phyloP scores from a whole-genome alignment of 495 filamentous ascomycete species.

The Wilcoxina mikolae region DNA sequence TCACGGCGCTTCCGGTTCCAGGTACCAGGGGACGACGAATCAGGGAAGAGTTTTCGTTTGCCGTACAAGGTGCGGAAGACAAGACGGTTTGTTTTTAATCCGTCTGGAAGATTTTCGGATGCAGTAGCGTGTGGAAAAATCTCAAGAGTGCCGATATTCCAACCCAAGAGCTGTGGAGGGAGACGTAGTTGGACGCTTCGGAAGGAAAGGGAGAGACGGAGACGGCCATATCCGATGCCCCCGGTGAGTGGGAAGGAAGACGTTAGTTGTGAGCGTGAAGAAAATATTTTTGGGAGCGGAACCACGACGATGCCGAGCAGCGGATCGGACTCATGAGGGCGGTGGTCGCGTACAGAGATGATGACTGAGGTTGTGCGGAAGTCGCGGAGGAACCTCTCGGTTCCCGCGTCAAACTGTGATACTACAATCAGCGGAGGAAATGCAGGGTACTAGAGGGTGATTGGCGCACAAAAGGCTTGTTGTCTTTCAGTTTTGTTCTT shows the following conservation, averaged over 20 bases:
- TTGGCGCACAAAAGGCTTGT: slow-evolving; percentile 22
- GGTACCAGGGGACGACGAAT: neutral
- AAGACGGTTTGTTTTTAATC: neutral
- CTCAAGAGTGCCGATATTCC: slow-evolving; percentile 39
- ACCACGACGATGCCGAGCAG: slow-evolving; percentile 51
- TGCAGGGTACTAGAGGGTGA: neutral
- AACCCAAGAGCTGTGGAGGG: slow-evolving; percentile 40
- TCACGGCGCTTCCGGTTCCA: slow-evolving; percentile 1
- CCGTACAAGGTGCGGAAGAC: slow-evolving; percentile 8
- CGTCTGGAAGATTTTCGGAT: neutral
- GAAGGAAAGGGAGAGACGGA: slow-evolving; percentile 50
- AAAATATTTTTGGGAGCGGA: slow-evolving; percentile 41
- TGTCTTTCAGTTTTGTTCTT: slow-evolving; percentile 54
- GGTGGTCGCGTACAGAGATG: slow-evolving; percentile 44
- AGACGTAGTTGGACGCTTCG: slow-evolving; percentile 46
- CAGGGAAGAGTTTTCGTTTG: slow-evolving; percentile 3
- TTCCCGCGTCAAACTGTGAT: slow-evolving; percentile 63
- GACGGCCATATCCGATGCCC: slow-evolving; percentile 49
- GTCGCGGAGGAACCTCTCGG: slow-evolving; percentile 49
- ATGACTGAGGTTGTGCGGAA: slow-evolving; percentile 47
- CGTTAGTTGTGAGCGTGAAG: slow-evolving; percentile 42
- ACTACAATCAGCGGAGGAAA: slow-evolving; percentile 20
- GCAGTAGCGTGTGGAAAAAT: neutral
- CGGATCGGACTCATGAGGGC: slow-evolving; percentile 48
- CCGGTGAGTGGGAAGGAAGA: slow-evolving; percentile 42